Evolutionary conservation across 345 rosid genomes (phyloP).

Genomic region (Anastatica hierochuntica): DNA sequence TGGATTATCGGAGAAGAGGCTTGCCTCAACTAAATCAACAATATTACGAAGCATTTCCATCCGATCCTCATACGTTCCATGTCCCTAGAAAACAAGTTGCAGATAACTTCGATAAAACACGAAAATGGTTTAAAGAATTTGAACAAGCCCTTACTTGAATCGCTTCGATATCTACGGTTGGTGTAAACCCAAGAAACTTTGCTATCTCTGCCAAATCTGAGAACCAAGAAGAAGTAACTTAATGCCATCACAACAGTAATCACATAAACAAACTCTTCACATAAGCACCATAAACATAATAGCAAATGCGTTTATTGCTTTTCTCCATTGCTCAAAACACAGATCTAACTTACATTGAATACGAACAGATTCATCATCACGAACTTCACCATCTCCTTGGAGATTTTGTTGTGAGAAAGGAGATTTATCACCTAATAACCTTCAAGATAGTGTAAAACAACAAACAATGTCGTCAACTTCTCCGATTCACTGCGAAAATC

Average conservation of each 20-base stretch:
- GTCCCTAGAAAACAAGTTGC: constrained; percentile 37
- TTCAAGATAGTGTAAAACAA: constrained; percentile 9
- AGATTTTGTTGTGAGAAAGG: constrained; percentile 90
- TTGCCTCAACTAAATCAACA: constrained; percentile 94
- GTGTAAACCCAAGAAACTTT: constrained; percentile 80
- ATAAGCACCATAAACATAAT: neutral
- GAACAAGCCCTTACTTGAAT: constrained; percentile 54
- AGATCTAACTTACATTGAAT: constrained; percentile 77
- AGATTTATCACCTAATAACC: constrained; percentile 84
- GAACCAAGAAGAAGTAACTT: neutral
- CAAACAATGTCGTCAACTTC: too few species aligned
- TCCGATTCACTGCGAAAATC: too few species aligned
- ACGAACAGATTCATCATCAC: constrained; percentile 36
- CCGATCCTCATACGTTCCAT: constrained; percentile 91
- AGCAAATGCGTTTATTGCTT: too few species aligned
- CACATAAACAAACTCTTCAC: neutral
- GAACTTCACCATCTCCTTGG: constrained; percentile 65
- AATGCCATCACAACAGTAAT: too few species aligned
- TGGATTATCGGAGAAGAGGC: constrained; percentile 82
- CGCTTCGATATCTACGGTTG: constrained; percentile 72
- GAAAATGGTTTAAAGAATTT: neutral
- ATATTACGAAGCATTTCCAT: constrained; percentile 86
- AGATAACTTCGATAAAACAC: too few species aligned
- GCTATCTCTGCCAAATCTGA: constrained; percentile 95
- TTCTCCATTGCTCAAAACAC: too few species aligned